Evolutionary conservation across 2,329 filamentous ascomycete species (phyloP), one percentile per base, ranked within the genome.

Genomic region (Aureobasidium sp.): DNA sequence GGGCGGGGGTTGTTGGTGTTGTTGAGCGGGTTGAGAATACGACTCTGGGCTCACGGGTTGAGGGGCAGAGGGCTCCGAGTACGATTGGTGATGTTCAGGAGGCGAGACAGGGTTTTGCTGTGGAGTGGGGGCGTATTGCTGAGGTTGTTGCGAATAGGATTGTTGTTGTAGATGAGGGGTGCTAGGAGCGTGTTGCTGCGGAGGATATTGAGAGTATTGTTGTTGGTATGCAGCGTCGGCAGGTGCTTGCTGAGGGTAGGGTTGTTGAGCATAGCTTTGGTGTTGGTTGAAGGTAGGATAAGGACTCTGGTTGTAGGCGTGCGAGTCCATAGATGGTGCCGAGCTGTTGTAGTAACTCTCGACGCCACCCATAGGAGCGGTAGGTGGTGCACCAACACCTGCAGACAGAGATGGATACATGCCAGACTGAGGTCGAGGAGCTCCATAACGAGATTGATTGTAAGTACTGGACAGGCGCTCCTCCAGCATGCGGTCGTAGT

Each of bases 401-500:
- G 81, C 81, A 27, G 85, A 80, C 61, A 95, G 82, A 4, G 84
- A 83, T 10, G 91, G 88, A 71, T 96, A 96, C 15, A 89, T 82
- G 59, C 81, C 80, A 24, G 79, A 83, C 5, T 83, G 73, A 10
- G 83, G 75, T 46, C 77, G 74, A 64, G 66, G 65, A 66, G 73
- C 65, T 29, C 75, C 74, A 39, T 78, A 73, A 37, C 73, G 71
- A 41, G 93, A 89, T 70, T 96, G 90, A 66, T 86, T 89, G 73
- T 97, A 97, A 1, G 94, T 93, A 73, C 89, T 95, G 9, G 92
- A 96, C 29, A 99, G 81, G 43, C 94, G 86, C 66, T 99, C 94
- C 75, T 99, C 94, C 17, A 99, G 82, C 94, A 99, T 97, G 44
- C 92, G 87, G 74, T 99, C 94, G 72, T 99, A 99, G 72, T 97